These are phyloP conservation scores for Diatrype stigma DNA, from an alignment of 2,329 filamentous ascomycete genomes.

Conservation along the genomic window DNA sequence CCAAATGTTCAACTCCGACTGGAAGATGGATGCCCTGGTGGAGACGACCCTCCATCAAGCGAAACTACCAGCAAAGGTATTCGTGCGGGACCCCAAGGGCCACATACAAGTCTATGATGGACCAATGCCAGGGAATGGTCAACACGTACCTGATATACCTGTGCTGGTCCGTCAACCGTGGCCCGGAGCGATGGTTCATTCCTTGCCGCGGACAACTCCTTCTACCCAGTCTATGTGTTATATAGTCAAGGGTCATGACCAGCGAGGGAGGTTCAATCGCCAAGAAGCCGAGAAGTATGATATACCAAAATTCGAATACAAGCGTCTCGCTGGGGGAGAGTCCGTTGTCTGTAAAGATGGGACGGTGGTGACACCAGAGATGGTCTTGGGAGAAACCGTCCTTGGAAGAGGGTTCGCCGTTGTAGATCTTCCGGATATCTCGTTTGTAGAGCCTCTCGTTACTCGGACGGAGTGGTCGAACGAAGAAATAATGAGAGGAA, in stretches of 20 bases:
- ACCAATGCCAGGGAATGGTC: constrained; percentile 51
- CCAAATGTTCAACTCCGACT: constrained; percentile 75
- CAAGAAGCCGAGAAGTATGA: constrained; percentile 60
- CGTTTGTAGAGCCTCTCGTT: constrained; percentile 68
- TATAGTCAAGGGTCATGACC: constrained; percentile 70
- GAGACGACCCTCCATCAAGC: constrained; percentile 65
- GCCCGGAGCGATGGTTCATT: constrained; percentile 63
- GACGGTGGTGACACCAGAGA: constrained; percentile 71
- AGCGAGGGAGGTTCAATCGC: constrained; percentile 76
- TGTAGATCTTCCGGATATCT: constrained; percentile 68
- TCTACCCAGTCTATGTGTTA: constrained; percentile 74
- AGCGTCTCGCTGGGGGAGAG: constrained; percentile 57
- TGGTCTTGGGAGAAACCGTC: constrained; percentile 69
- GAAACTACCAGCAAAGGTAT: constrained; percentile 64
- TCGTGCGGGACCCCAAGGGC: constrained; percentile 61
- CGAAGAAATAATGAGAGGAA: constrained; percentile 58
- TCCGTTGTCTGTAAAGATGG: constrained; percentile 62
- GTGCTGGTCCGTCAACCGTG: constrained; percentile 75
- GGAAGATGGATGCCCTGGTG: constrained; percentile 66
- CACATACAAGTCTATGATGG: constrained; percentile 67
- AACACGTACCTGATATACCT: constrained; percentile 56
- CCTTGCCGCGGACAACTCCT: constrained; percentile 65
- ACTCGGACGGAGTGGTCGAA: constrained; percentile 68
- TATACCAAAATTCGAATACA: constrained; percentile 56
- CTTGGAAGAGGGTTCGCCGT: constrained; percentile 73